These are phyloP conservation scores for Solanum megistacrolobum DNA, from an alignment of 257 asterid species.

Conservation along the genomic window DNA sequence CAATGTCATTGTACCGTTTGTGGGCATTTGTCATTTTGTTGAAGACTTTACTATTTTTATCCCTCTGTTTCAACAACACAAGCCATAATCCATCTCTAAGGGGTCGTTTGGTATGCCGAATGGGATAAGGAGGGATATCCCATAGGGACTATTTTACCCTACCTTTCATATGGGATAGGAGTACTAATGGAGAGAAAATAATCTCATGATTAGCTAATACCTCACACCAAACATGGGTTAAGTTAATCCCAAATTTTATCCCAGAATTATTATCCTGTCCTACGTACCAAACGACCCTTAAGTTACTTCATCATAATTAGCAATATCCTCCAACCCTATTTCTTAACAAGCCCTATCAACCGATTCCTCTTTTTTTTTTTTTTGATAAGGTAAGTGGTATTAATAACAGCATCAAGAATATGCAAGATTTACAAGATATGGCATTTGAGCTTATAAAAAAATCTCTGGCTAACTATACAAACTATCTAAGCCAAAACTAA, in stretches of 20 bases:
- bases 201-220: not conserved
- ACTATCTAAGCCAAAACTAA: not conserved
- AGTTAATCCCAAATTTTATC: not conserved
- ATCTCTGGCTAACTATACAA: not conserved
- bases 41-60: not conserved
- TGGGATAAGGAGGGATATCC: not conserved
- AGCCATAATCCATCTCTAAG: not conserved
- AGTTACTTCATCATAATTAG: not conserved
- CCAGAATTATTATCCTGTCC: not conserved
- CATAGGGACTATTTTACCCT: not conserved
- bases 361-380: not conserved
- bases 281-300: not conserved
- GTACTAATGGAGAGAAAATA: not conserved
- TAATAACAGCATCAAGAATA: not conserved
- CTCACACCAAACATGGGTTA: not conserved
- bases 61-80: not conserved
- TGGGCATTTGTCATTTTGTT: not conserved
- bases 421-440: not conserved
- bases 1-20: not conserved
- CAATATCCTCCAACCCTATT: not conserved
- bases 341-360: not conserved
- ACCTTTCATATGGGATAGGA: not conserved
- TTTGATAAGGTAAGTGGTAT: not conserved
- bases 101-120: not conserved
- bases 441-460: not conserved